Percentiles rank a stretch among this genome's conserved stretches.
phyloP scores from a whole-genome alignment of 495 filamentous ascomycete genomes.

The Aspergillus asperescens region DNA sequence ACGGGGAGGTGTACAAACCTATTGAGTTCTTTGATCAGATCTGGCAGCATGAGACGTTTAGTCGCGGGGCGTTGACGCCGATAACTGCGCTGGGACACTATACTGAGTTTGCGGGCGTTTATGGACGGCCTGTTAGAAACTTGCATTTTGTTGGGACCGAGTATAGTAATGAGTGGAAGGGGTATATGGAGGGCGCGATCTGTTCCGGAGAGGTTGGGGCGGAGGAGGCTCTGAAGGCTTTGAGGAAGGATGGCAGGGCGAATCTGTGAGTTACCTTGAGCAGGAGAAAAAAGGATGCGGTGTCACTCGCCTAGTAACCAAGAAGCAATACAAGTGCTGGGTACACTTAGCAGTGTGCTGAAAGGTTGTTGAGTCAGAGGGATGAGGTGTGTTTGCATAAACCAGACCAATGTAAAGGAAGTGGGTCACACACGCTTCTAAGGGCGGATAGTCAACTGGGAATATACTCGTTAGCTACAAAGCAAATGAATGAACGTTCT shows the following conservation, averaged over 20 bases:
- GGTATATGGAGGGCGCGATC: constrained; percentile 49
- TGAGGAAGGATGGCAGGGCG: neutral
- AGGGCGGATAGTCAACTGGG: too few species aligned
- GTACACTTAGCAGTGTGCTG: too few species aligned
- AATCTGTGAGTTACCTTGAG: neutral
- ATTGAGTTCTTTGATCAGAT: constrained; percentile 19
- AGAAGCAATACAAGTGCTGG: too few species aligned
- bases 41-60: constrained; percentile 13
- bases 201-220: constrained; percentile 33
- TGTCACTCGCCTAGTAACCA: too few species aligned
- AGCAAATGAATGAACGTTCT: too few species aligned
- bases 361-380: too few species aligned
- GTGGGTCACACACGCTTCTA: too few species aligned
- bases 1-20: constrained; percentile 18
- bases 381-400: too few species aligned
- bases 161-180: constrained; percentile 39
- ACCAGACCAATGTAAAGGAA: too few species aligned
- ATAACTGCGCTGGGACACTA: constrained; percentile 20
- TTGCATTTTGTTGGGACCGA: constrained; percentile 49
- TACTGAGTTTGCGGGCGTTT: constrained; percentile 11
- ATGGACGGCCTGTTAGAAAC: constrained; percentile 18
- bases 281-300: too few species aligned
- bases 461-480: too few species aligned
- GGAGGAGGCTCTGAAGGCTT: constrained; percentile 26
- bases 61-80: constrained; percentile 13